Conservation (phyloP, 176 grass and related monocot species). For the Hsuehochloa calcarea region DNA sequence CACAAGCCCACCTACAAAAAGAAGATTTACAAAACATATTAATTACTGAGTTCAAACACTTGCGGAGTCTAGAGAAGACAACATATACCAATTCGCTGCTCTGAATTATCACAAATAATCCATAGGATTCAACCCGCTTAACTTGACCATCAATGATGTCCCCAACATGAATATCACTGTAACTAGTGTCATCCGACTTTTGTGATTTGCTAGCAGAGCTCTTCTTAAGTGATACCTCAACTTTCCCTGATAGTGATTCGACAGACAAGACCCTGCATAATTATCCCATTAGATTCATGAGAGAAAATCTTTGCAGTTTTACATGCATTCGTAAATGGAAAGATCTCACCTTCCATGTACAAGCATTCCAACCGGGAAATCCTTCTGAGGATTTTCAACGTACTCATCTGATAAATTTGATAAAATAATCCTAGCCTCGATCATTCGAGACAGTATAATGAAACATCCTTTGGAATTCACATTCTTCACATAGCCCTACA, state of each 20-base stretch:
- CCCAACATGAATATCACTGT: constrained; percentile 65
- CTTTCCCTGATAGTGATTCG: constrained; percentile 62
- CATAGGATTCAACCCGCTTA: constrained; percentile 50
- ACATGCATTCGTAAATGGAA: constrained; percentile 2
- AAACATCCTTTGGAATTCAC: constrained; percentile 90
- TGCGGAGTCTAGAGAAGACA: background rate
- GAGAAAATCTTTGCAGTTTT: background rate
- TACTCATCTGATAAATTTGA: constrained; percentile 89
- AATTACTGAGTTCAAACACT: constrained; percentile 2
- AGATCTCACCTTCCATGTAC: constrained; percentile 71
- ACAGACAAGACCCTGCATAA: constrained; percentile 64
- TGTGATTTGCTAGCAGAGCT: constrained; percentile 37
- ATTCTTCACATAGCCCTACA: constrained; percentile 94
- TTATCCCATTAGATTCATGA: constrained; percentile 21
- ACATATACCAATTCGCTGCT: constrained; percentile 62
- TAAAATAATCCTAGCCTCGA: constrained; percentile 80
- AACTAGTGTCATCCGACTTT: constrained; percentile 42
- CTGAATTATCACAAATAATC: constrained; percentile 76
- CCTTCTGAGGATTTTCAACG: constrained; percentile 78
- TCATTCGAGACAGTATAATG: constrained; percentile 71
- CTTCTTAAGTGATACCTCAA: constrained; percentile 79
- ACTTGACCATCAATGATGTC: constrained; percentile 57
- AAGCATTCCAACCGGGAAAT: constrained; percentile 84
- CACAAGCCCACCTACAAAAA: constrained; percentile 90
- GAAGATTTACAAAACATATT: constrained; percentile 19